phyloP scores from a whole-genome alignment of 2,329 filamentous ascomycete genomes.

The Albophoma yamanashiensis region DNA sequence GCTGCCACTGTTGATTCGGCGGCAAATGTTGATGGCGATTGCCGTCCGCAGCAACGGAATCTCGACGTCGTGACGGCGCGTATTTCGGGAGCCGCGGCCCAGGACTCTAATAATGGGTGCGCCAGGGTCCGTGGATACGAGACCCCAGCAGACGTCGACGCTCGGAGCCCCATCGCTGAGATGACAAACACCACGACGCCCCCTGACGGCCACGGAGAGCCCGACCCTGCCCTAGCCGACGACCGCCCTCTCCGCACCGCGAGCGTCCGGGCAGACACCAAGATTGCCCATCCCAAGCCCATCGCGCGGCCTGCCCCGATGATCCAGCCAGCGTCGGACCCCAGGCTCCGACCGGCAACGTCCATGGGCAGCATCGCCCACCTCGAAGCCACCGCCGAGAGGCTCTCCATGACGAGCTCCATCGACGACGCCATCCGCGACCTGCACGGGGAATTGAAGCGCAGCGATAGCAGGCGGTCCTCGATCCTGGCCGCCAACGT shows the following conservation, averaged over 20 bases:
- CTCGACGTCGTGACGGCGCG: neutral
- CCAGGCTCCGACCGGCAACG: constrained; percentile 49
- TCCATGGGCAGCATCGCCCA: constrained; percentile 59
- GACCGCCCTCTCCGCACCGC: constrained; percentile 20
- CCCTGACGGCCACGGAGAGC: constrained; percentile 1
- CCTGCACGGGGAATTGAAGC: constrained; percentile 60
- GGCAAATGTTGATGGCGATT: neutral
- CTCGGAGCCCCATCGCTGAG: constrained; percentile 1
- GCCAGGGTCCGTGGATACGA: constrained; percentile 6
- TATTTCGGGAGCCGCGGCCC: neutral
- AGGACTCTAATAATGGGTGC: constrained; percentile 5
- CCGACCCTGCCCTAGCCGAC: constrained; percentile 5
- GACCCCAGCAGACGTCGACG: constrained; percentile 2
- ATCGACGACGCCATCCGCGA: constrained; percentile 70
- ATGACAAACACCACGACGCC: constrained; percentile 5
- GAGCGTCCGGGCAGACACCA: constrained; percentile 34
- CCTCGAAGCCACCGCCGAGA: constrained; percentile 66
- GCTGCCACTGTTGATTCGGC: neutral
- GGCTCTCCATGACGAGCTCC: constrained; percentile 62
- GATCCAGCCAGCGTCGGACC: constrained; percentile 41
- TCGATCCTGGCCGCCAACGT: constrained; percentile 45
- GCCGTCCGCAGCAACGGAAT: neutral
- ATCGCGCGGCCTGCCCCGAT: constrained; percentile 36
- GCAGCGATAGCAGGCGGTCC: constrained; percentile 55
- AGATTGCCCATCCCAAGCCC: constrained; percentile 27